These are phyloP conservation scores for Xylaria telfairii DNA, from an alignment of 495 filamentous ascomycete genomes.

Conservation along the genomic window DNA sequence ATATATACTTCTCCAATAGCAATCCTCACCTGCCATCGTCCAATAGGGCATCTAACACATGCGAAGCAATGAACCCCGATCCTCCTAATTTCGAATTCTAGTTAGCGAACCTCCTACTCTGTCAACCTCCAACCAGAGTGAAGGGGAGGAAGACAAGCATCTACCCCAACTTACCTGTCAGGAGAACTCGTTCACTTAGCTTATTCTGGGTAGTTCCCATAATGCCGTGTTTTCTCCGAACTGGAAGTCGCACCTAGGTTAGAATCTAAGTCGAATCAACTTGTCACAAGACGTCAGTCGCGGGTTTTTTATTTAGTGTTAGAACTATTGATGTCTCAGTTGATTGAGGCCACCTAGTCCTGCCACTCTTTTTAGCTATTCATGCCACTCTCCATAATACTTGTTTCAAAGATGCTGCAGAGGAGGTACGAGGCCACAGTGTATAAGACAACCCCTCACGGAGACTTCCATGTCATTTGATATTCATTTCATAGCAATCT, in stretches of 20 bases:
- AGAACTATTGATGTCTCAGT: too few species aligned
- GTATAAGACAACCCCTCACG: too few species aligned
- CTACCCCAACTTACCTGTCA: constrained; percentile 34
- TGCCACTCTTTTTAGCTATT: too few species aligned
- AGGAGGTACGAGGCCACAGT: too few species aligned
- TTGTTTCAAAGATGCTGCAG: too few species aligned
- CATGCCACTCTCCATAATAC: too few species aligned
- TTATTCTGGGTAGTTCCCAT: neutral
- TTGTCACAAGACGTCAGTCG: neutral
- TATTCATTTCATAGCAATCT: too few species aligned
- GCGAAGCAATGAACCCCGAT: constrained; percentile 50
- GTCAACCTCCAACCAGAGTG: neutral
- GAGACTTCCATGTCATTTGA: too few species aligned
- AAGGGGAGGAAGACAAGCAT: neutral
- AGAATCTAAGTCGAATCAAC: neutral
- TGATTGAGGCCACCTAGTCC: too few species aligned
- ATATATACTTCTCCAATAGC: neutral
- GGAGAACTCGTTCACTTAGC: constrained; percentile 28
- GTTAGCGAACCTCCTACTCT: constrained; percentile 3
- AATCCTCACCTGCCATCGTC: constrained; percentile 35
- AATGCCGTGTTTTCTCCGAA: neutral
- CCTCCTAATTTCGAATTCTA: constrained; percentile 35
- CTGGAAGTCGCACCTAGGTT: neutral
- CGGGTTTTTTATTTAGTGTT: too few species aligned
- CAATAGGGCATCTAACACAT: constrained; percentile 44